Percentiles rank a stretch among this genome's conserved stretches.
Conservation (phyloP, 31 red algal genomes). For the Porphyra umbilicalis region DNA sequence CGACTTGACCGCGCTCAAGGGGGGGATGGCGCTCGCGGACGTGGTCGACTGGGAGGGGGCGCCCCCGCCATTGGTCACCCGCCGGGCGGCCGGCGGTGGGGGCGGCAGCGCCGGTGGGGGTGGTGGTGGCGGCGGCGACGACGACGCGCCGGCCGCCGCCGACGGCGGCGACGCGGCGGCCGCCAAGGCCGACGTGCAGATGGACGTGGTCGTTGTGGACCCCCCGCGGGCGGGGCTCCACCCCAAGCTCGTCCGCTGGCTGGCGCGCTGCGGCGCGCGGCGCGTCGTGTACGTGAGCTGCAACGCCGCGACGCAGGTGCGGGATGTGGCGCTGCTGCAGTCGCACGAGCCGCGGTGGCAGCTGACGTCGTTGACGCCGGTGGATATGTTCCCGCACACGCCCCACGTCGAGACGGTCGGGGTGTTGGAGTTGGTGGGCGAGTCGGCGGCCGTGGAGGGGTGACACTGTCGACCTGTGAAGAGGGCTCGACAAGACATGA, state of each 20-base stretch:
- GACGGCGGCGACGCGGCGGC: no score
- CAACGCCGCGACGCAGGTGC: conserved; percentile 73
- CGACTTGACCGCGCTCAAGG: conserved; percentile 58
- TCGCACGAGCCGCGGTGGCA: conserved; percentile 18
- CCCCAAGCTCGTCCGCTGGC: conserved; percentile 52
- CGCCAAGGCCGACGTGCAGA: neutral
- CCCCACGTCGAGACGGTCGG: conserved; percentile 72
- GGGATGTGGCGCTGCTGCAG: conserved; percentile 50
- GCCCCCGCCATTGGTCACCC: conserved; percentile 15
- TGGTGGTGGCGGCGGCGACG: neutral
- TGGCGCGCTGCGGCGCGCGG: conserved; percentile 24
- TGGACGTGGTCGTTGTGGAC: conserved; percentile 83
- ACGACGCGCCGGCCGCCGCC: neutral
- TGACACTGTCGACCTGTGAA: no score
- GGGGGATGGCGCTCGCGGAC: conserved; percentile 1
- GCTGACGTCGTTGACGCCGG: conserved; percentile 33
- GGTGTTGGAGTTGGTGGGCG: conserved; percentile 50
- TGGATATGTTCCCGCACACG: conserved; percentile 90
- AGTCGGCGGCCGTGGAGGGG: no score
- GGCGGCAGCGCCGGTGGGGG: neutral
- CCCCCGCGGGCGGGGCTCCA: conserved; percentile 86
- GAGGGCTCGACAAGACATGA: no score
- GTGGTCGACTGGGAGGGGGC: conserved; percentile 23
- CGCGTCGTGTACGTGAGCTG: conserved; percentile 96
- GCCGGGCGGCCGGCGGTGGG: neutral